Conservation (phyloP, 2,329 filamentous ascomycete genomes). For the Paraconiothyrium brasiliense region DNA sequence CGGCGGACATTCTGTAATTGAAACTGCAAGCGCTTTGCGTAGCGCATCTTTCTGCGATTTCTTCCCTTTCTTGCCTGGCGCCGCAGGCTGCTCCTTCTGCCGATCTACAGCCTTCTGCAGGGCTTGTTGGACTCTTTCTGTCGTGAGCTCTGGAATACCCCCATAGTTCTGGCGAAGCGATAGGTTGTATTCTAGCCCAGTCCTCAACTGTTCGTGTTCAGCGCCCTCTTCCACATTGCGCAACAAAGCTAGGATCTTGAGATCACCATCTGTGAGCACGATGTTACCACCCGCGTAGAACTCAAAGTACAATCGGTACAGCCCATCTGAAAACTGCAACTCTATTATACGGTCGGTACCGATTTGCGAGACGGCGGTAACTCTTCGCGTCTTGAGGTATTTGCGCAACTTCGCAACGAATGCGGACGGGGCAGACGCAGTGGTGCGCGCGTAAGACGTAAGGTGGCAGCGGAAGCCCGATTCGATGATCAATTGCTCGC, state of each 20-base stretch:
- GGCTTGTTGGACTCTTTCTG: slow-evolving; percentile 74
- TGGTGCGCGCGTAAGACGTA: slow-evolving; percentile 87
- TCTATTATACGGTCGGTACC: slow-evolving; percentile 95
- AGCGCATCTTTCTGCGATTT: slow-evolving; percentile 78
- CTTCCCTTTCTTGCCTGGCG: slow-evolving; percentile 71
- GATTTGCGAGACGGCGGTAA: slow-evolving; percentile 83
- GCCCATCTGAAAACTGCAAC: slow-evolving; percentile 89
- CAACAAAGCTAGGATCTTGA: slow-evolving; percentile 82
- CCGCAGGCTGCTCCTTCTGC: slow-evolving; percentile 60
- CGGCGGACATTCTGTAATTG: slow-evolving; percentile 88
- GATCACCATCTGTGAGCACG: slow-evolving; percentile 84
- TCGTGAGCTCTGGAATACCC: slow-evolving; percentile 78
- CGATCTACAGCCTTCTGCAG: slow-evolving; percentile 72
- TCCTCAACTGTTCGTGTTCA: slow-evolving; percentile 82
- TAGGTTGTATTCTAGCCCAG: slow-evolving; percentile 81
- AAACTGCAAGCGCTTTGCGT: slow-evolving; percentile 80
- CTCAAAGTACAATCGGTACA: slow-evolving; percentile 87
- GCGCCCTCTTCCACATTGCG: slow-evolving; percentile 82
- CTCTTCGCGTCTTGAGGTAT: slow-evolving; percentile 83
- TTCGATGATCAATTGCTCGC: slow-evolving; percentile 91
- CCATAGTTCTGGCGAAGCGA: slow-evolving; percentile 84
- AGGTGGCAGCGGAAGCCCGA: slow-evolving; percentile 96
- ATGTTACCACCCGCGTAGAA: slow-evolving; percentile 98
- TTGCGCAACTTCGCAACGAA: slow-evolving; percentile 90
- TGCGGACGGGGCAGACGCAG: slow-evolving; percentile 81